Base-by-base conservation (phyloP, 331 rosid genomes). In the Malus hybrid region DNA sequence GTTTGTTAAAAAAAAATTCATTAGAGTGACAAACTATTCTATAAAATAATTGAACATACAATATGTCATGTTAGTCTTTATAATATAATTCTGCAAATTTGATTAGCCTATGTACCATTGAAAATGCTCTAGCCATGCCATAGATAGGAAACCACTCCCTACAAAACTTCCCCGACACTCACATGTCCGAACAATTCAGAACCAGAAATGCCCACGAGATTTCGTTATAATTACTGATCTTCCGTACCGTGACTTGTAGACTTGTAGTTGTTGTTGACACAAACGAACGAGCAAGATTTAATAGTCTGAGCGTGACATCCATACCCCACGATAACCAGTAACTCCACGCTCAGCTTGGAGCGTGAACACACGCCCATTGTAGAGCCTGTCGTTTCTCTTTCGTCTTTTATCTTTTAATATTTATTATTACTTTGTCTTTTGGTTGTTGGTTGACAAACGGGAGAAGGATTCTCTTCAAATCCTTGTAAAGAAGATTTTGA, bases 301-400 rank as follows among this genome's bases (percentile, higher is more conserved):
- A 68, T 16, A 69, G 65, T 24, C 56, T 48, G 76, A 69, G 27
- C 65, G 65, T 77, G 81, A 77, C 75, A 60, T 61, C 50, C 81
- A 68, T 52, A 2, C 57, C n/a, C 57, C 18, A 52, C 9, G 57
- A 52, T 15, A 52, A 16, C 6, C 12, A 4, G 28, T 10, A 36
- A 22, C 36, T 5, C 33, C n/a, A 44, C 34, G 73, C 59, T 44
- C 7, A 31, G 36, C n/a, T 3, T 39, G 10, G 57, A 68, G 32
- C 32, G 59, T 68, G 59, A 27, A 52, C 8, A 6, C 50, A 72
- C 24, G 29, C 14, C 12, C 63, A 8, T 20, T 1, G 13, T 32
- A 7, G 10, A 4, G 12, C 68, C 28, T 9, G 13, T 31, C 39
- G 0, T 7, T 16, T 13, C 15, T 3, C 29, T 57, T 57, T 57